These are phyloP conservation scores for Picea mariana DNA, from an alignment of 83 land plant species.

Conservation along the genomic window DNA sequence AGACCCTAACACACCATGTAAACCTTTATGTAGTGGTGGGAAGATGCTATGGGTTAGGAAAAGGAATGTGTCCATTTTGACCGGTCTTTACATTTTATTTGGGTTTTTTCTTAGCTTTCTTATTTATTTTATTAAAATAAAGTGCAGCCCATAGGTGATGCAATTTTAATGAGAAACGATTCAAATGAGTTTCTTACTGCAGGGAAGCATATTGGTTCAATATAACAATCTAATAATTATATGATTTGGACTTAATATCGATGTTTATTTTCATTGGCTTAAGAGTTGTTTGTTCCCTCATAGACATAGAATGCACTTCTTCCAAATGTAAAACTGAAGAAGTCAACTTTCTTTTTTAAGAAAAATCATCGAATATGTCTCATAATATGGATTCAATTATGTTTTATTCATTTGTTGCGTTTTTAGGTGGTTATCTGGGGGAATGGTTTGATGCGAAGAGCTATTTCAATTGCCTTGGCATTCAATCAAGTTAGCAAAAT, in stretches of 20 bases:
- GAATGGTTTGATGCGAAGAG: constrained; percentile 94
- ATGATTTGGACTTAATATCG: background rate
- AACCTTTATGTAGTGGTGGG: background rate
- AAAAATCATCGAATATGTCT: background rate
- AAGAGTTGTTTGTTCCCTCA: background rate
- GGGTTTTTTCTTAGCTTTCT: background rate
- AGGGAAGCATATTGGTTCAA: background rate
- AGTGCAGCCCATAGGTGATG: background rate
- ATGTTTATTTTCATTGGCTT: background rate
- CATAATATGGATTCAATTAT: constrained; percentile 4
- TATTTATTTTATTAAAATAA: background rate
- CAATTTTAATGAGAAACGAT: background rate
- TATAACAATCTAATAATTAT: background rate
- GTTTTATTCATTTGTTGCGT: background rate
- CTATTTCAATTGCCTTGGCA: constrained; percentile 85
- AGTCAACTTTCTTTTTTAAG: background rate
- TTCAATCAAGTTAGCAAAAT: constrained; percentile 60
- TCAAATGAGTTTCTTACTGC: background rate
- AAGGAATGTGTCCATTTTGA: background rate
- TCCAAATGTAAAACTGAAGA: background rate
- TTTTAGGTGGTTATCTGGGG: constrained; percentile 86
- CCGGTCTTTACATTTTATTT: background rate
- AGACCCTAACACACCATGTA: background rate
- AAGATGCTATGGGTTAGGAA: background rate
- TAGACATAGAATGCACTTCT: background rate